Base-by-base conservation (phyloP, 1,284 basidiomycete species). In the Cutaneotrichosporon sp. region DNA sequence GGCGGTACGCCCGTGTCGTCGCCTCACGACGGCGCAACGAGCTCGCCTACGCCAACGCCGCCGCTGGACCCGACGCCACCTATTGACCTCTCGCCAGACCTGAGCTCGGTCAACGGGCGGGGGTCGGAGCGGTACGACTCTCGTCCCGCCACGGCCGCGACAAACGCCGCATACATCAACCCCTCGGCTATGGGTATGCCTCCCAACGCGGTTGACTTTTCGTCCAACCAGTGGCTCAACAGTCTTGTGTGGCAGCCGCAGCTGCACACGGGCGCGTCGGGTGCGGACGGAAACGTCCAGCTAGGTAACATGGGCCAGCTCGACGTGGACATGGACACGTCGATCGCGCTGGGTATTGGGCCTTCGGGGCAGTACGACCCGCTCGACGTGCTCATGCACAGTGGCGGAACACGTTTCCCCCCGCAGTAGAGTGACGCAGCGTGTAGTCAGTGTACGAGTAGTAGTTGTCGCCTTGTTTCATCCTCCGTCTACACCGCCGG, bases 171-270 rank as follows among this genome's bases (percentile, higher is more conserved):
- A 26, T 33, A 33, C 23, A 15, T 34, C 15, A 30, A 30, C 26
- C 26, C 26, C 26, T 26, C 26, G 1, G 10, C 30, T 4, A 30
- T 30, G 12, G 14, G 17, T n/a, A 9, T 44, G 42, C 42, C 23
- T 15, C 42, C 42, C 5, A 14, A 9, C 15, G 17, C 26, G 4
- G 33, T 18, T 13, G 43, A 45, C 30, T 45, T 45, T 35, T 30
- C 43, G 43, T 35, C 30, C 30, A 34, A 17, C 12, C 30, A 45
- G 18, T 45, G 43, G 43, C 18, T 45, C 20, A 45, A 35, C 43
- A 35, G 18, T 8, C 43, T 45, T 12, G 43, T 48, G 38, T 48
- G 46, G 46, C 46, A 48, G 46, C 46, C n/a, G 26, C 37, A 30
- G 37, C 26, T 30, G 26, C 26, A 30, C 26, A 21, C 18, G 17